These are phyloP conservation scores for Trifolium fragiferum DNA, from an alignment of 306 rosid genomes.

Conservation along the genomic window DNA sequence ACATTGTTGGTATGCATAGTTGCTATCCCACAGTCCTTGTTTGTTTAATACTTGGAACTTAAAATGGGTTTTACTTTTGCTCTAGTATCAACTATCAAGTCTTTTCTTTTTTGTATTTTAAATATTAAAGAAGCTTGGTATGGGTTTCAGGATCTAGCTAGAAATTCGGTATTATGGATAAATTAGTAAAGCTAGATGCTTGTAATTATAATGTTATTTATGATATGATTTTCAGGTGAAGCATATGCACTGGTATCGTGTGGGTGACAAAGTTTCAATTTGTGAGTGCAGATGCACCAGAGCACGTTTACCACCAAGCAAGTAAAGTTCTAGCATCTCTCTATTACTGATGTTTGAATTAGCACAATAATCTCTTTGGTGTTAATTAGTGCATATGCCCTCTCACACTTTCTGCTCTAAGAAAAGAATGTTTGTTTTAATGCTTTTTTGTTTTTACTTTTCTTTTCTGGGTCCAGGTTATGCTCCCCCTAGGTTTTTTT, in stretches of 20 bases:
- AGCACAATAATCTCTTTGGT: conserved; percentile 32
- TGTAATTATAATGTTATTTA: conserved; percentile 18
- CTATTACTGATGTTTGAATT: conserved; percentile 35
- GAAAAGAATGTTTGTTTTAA: neutral
- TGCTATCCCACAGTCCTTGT: conserved; percentile 36
- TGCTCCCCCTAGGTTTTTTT: no score
- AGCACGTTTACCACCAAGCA: conserved; percentile 94
- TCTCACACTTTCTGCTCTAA: conserved; percentile 10
- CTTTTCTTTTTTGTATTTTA: conserved; percentile 11
- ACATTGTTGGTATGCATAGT: conserved; percentile 75
- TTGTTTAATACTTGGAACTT: conserved; percentile 24
- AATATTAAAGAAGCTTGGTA: conserved; percentile 27
- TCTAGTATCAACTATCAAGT: neutral
- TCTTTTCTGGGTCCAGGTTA: no score
- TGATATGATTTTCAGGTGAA: conserved; percentile 67
- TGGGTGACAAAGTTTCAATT: conserved; percentile 71
- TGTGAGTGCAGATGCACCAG: conserved; percentile 97
- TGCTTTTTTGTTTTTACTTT: no score
- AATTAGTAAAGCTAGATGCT: conserved; percentile 33
- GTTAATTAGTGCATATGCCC: conserved; percentile 26
- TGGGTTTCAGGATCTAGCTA: conserved; percentile 32
- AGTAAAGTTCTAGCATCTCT: conserved; percentile 58
- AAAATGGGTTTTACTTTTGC: conserved; percentile 29
- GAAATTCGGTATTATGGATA: conserved; percentile 16
- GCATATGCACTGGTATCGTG: conserved; percentile 92